Base-by-base conservation (phyloP, 2,329 filamentous ascomycete genomes). In the Fusarium caatingaense region DNA sequence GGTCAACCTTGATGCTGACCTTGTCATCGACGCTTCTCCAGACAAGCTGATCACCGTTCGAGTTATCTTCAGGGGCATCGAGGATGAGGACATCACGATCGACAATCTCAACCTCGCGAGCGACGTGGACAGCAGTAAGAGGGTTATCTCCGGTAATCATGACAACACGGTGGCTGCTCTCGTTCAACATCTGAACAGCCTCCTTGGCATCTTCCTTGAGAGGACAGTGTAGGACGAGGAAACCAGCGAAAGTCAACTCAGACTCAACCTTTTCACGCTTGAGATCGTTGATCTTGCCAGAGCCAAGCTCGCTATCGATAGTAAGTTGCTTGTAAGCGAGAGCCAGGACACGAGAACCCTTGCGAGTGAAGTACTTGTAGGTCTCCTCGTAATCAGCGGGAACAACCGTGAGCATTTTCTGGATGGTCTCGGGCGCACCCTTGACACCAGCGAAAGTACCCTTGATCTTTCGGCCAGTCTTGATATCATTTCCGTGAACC, bases 91-190 rank as follows among this genome's bases (percentile, higher is more conserved):
- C 93, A 34, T 98, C 94, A 60, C 96, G 91, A 76, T 99, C 96
- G 18, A 99, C 94, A 79, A 99, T 99, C 79, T 99, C 96, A 27
- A 99, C 96, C 79, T 98, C 91, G 66, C 92, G 91, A 18, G 96
- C 96, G 60, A 99, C 96, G 78, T 99, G 95, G 13, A 97, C 93
- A 71, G 96, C 96, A 42, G 96, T 99, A 55, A 99, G 87, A 15
- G 96, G 95, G 79, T 99, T 99, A 80, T 99, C 96, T 78, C 96
- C 96, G 64, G 96, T 99, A 72, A 99, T 99, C 96, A 99, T 99
- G 74, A 99, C 92, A 48, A 97, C 94, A 74, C 96, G 93, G 80
- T 99, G 96, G 82, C 94, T 98, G 81, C 95, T 98, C 84, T 99
- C 96, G 78, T 98, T 99, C 74, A 99, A 87, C 93, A 98, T 98